These are phyloP conservation scores for Bruguiera sexangula DNA, from an alignment of 345 rosid species.

Conservation along the genomic window DNA sequence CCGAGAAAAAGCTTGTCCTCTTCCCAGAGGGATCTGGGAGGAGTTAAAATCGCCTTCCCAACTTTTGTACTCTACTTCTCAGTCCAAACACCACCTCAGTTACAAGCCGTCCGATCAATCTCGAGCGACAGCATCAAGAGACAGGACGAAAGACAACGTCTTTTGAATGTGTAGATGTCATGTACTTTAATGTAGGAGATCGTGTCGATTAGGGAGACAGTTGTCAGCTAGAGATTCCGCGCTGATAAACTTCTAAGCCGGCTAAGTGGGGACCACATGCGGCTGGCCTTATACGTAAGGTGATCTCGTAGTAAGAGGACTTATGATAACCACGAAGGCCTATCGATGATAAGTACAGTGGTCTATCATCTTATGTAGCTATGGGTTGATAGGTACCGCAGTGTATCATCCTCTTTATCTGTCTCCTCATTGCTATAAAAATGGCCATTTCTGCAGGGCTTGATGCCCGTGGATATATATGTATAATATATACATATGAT, in stretches of 20 bases:
- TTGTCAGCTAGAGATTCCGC: slow-evolving; percentile 67
- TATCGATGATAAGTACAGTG: too few species aligned
- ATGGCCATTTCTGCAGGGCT: slow-evolving; percentile 42
- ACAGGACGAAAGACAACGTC: not conserved
- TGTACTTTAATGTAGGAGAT: not conserved
- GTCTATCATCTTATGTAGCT: not conserved
- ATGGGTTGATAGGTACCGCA: fast-evolving
- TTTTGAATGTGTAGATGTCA: not conserved
- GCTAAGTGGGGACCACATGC: slow-evolving; percentile 43
- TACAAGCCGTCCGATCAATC: slow-evolving; percentile 31
- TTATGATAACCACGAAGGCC: fast-evolving
- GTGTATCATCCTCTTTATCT: slow-evolving; percentile 46
- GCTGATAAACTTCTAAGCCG: slow-evolving; percentile 70
- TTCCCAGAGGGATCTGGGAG: slow-evolving; percentile 31
- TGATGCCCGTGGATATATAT: slow-evolving; percentile 22
- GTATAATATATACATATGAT: not conserved
- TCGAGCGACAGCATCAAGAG: not conserved
- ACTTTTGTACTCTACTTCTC: not conserved
- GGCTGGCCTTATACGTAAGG: slow-evolving; percentile 22
- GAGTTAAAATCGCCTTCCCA: slow-evolving; percentile 26
- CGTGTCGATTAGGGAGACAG: slow-evolving; percentile 13
- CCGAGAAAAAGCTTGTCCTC: slow-evolving; percentile 41
- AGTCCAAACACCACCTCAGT: slow-evolving; percentile 14
- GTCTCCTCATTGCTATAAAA: slow-evolving; percentile 48
- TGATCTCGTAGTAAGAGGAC: fast-evolving